Conservation (phyloP, 306 rosid species). For the Malus orientalis region DNA sequence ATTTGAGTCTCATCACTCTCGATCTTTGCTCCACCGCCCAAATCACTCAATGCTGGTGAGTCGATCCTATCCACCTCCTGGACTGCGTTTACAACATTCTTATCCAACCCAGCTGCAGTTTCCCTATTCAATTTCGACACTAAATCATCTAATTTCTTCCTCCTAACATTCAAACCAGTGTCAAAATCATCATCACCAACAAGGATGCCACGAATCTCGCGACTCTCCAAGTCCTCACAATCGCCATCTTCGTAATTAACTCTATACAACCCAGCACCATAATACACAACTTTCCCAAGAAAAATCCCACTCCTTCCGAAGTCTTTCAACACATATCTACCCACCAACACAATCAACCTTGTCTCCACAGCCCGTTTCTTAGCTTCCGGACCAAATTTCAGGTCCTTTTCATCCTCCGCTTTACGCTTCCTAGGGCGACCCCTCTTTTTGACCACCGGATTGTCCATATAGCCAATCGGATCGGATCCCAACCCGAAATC, state of each 20-base stretch:
- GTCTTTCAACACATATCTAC: slow-evolving; percentile 59
- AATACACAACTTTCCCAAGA: slow-evolving; percentile 68
- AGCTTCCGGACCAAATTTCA: slow-evolving; percentile 27
- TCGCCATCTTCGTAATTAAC: slow-evolving; percentile 82
- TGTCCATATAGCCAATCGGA: slow-evolving; percentile 47
- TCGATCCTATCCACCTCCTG: slow-evolving; percentile 25
- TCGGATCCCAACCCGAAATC: slow-evolving; percentile 9
- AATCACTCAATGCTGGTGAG: slow-evolving; percentile 24
- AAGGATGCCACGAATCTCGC: slow-evolving; percentile 57
- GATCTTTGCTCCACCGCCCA: slow-evolving; percentile 13
- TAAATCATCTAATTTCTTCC: slow-evolving; percentile 36
- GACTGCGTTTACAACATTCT: background rate
- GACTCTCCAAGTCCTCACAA: slow-evolving; percentile 75
- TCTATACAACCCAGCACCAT: slow-evolving; percentile 59
- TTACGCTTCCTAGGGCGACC: slow-evolving; percentile 91
- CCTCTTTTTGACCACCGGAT: slow-evolving; percentile 52
- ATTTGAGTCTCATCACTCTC: slow-evolving; percentile 23
- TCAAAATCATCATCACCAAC: slow-evolving; percentile 34
- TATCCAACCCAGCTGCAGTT: background rate
- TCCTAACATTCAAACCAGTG: slow-evolving; percentile 31
- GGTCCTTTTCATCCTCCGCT: slow-evolving; percentile 37
- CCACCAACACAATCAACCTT: slow-evolving; percentile 46
- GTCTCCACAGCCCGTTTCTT: slow-evolving; percentile 38
- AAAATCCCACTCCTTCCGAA: slow-evolving; percentile 50
- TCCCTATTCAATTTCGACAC: slow-evolving; percentile 15